Conservation (phyloP, 352 stramenopile genomes). For the Phytophthora hybrid region DNA sequence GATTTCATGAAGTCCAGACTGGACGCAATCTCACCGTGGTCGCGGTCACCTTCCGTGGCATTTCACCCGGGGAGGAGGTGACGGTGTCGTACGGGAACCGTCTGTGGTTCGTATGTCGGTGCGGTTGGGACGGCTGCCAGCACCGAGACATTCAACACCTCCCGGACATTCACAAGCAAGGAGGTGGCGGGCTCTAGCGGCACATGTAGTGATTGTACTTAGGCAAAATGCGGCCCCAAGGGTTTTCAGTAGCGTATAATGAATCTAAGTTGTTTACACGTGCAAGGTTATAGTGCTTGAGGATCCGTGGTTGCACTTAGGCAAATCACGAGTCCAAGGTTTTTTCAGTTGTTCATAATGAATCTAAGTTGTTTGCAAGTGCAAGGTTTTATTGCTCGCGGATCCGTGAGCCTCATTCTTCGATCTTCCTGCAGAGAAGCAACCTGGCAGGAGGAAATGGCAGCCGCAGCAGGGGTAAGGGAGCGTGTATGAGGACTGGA, state of each 20-base stretch:
- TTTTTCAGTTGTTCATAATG: not conserved
- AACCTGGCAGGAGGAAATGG: not conserved
- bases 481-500: not conserved
- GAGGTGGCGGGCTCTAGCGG: not conserved
- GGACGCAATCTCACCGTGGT: not conserved
- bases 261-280: no score
- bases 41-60: not conserved
- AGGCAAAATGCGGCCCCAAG: no score
- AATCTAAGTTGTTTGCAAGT: not conserved
- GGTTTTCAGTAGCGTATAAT: no score
- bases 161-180: not conserved
- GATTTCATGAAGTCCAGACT: slow-evolving; percentile 1
- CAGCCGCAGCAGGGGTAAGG: not conserved
- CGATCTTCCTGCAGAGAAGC: not conserved
- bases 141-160: not conserved
- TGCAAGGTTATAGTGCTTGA: no score
- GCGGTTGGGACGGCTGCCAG: not conserved
- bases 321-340: not conserved
- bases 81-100: not conserved
- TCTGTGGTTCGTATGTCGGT: not conserved
- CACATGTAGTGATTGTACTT: not conserved
- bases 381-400: not conserved
- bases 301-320: not conserved
- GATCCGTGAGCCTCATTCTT: not conserved
- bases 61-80: not conserved